Conservation (phyloP, 73 alveolate genomes). For the Diophrys sp. region DNA sequence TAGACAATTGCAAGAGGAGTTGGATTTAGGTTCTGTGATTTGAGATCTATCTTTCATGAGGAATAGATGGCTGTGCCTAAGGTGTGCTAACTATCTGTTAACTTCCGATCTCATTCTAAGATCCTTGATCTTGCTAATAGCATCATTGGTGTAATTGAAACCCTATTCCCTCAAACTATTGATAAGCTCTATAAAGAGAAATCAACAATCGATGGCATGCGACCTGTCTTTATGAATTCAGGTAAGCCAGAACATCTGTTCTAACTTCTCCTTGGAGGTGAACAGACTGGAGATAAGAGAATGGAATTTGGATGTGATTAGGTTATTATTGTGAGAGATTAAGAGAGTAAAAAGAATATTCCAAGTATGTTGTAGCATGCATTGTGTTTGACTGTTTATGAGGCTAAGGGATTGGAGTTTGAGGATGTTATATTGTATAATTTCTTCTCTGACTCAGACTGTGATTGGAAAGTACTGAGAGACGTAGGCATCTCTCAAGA, state of each 20-base stretch:
- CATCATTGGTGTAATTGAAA: constrained; percentile 62
- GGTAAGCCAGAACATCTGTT: too few species aligned
- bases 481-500: constrained; percentile 16
- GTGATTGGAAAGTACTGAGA: constrained; percentile 63
- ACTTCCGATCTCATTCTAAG: constrained; percentile 81
- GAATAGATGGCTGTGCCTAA: constrained; percentile 31
- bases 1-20: constrained; percentile 91
- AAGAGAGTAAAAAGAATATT: constrained; percentile 64
- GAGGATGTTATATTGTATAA: constrained; percentile 85
- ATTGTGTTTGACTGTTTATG: constrained; percentile 81
- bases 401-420: constrained; percentile 93
- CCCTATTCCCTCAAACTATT: constrained; percentile 79
- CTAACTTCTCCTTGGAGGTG: too few species aligned
- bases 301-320: constrained; percentile 82
- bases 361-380: constrained; percentile 75
- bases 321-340: constrained; percentile 82
- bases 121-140: constrained; percentile 80
- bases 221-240: constrained; percentile 61
- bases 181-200: constrained; percentile 77
- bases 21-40: constrained; percentile 80
- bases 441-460: constrained; percentile 65
- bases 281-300: too few species aligned
- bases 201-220: constrained; percentile 66
- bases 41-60: constrained; percentile 49
- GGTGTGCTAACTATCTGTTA: constrained; percentile 39